Evolutionary conservation across 139 green algal species (phyloP), one percentile per base, ranked within the genome.

Genomic region (Klebsormidium nitens): DNA sequence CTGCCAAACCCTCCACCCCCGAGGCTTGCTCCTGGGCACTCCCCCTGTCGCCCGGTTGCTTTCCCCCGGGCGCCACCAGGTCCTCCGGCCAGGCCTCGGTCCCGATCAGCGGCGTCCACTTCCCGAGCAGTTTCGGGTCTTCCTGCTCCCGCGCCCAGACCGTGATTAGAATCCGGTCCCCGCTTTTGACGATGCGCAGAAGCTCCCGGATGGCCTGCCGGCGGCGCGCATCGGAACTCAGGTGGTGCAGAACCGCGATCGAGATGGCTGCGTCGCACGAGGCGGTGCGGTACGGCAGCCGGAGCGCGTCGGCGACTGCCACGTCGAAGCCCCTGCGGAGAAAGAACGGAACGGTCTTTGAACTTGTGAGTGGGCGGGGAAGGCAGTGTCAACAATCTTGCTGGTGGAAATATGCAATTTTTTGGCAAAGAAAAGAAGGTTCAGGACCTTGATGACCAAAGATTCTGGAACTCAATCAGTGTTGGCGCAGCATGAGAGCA

Each of bases 201-300:
- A 97, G 81, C 85, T 96, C 78, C 31, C 56, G 23, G 57, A 97
- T 32, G 32, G 76, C 71, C 94, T 65, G 60, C 60, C 44, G 39
- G 32, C 92, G 76, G 3, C 91, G 79, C 8, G 48, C 52, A n/a
- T 32, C 57, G 38, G 77, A 91, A 79, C 79, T 85, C 2, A 97
- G 83, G 82, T 97, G 93, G 69, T 98, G 93, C 76, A 98, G 77
- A 52, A 99, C 95, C 0, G 95, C 95, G 40, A 99, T 96, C 75
- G 90, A 96, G 28, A 99, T 84, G 29, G 84, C 91, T 34, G 73
- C 95, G 63, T 98, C 94, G 34, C 82, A 90, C 74, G 60, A 77
- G 63, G 50, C 67, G 39, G 58, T 26, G 11, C 87, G 81, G 65
- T 91, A 89, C 0, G 95, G 91, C 34, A 96, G 82, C 0, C 38